Evolutionary conservation across 139 green algal species (phyloP).

Genomic region (Micractinium conductrix): DNA sequence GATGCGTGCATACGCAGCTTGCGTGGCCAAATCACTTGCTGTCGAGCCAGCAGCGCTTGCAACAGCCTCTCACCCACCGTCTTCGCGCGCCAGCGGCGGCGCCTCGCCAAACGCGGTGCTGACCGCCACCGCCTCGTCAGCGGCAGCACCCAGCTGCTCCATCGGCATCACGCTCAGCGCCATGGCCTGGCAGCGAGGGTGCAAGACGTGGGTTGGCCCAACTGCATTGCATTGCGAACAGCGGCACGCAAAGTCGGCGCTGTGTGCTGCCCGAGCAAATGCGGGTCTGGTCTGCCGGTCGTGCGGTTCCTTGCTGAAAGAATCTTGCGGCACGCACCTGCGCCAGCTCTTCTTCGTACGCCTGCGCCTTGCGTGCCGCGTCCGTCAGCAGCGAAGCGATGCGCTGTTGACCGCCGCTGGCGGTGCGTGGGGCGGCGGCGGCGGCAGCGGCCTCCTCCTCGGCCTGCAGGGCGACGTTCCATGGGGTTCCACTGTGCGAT

Average conservation of each 20-base stretch:
- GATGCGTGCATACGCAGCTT: neutral
- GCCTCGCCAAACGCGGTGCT: constrained; percentile 47
- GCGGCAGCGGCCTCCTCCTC: constrained; percentile 6
- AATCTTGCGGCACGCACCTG: too few species aligned
- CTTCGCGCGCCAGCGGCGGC: constrained; percentile 36
- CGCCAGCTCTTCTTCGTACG: constrained; percentile 55
- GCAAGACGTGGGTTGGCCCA: too few species aligned
- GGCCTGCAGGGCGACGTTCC: neutral
- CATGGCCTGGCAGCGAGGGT: too few species aligned
- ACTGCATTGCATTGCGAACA: too few species aligned
- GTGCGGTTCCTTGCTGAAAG: too few species aligned
- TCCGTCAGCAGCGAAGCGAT: neutral
- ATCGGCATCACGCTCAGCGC: constrained; percentile 67
- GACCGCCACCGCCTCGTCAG: constrained; percentile 35
- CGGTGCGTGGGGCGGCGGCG: neutral
- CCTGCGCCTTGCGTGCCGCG: constrained; percentile 33
- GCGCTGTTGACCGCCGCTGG: neutral
- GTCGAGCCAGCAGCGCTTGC: neutral
- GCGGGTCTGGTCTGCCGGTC: too few species aligned
- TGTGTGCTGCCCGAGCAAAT: too few species aligned
- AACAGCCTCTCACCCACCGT: constrained; percentile 9
- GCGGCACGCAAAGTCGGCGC: too few species aligned
- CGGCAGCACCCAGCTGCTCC: constrained; percentile 34
- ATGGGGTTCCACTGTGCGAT: too few species aligned
- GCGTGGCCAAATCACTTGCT: too few species aligned